Percentiles rank a stretch among this genome's conserved stretches.
Conservation (phyloP, 768 basidiomycete genomes). For the Pleurotus pulmonarius region DNA sequence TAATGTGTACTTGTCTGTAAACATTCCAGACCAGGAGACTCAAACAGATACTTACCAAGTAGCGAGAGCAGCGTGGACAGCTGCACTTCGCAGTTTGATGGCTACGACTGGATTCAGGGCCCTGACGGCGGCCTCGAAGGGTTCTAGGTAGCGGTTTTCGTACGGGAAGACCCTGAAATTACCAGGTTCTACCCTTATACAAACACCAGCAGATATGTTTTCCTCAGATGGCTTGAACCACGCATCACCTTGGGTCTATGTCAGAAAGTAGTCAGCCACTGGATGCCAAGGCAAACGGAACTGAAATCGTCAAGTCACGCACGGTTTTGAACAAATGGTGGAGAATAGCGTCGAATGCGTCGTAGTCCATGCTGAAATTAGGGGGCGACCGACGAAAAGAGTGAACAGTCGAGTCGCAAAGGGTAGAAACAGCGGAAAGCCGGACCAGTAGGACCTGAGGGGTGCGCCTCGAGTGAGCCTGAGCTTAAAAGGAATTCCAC, state of each 20-base stretch:
- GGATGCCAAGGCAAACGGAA: no score
- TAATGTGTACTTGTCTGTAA: conserved; percentile 19
- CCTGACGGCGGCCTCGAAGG: conserved; percentile 79
- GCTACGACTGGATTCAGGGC: conserved; percentile 80
- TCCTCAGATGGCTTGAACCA: conserved; percentile 88
- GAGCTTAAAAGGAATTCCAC: conserved; percentile 35
- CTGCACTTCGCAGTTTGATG: conserved; percentile 76
- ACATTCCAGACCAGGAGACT: conserved; percentile 3
- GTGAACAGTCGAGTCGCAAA: conserved; percentile 27
- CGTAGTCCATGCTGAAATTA: conserved; percentile 63
- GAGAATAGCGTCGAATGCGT: conserved; percentile 74
- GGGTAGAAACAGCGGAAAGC: conserved; percentile 21
- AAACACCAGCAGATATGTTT: conserved; percentile 77
- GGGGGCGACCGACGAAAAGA: conserved; percentile 26
- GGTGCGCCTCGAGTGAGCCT: conserved; percentile 21
- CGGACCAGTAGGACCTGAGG: conserved; percentile 12
- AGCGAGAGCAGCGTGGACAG: conserved; percentile 73
- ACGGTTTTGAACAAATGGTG: conserved; percentile 80
- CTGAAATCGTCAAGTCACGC: conserved; percentile 20
- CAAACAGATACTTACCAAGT: conserved; percentile 50
- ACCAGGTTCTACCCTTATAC: conserved; percentile 63
- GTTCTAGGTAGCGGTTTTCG: conserved; percentile 74
- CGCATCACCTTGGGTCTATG: conserved; percentile 73
- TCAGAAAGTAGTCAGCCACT: no score
- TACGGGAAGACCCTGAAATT: conserved; percentile 83